A percentile compares a stretch with the other conserved stretches of the same genome.
Evolutionary conservation across 1,284 basidiomycete species (phyloP).

Genomic region (Butyriboletus appendiculatus): DNA sequence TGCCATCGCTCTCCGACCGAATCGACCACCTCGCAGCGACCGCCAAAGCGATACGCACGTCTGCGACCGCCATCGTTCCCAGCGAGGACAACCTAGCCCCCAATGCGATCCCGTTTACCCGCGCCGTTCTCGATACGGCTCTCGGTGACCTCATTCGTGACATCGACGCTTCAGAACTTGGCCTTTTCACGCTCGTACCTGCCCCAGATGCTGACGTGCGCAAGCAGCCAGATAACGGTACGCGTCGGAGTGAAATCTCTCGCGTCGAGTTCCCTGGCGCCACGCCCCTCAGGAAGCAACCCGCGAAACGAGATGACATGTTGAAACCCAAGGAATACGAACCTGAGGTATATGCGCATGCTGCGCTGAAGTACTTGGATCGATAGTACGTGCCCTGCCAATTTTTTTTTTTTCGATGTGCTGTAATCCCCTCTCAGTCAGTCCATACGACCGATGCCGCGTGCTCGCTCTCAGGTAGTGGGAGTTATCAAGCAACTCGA

Average conservation of each 20-base stretch:
- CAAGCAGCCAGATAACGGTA: constrained; percentile 32
- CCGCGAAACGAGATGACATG: constrained; percentile 43
- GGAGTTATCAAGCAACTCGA: constrained; percentile 56
- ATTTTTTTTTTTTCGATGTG: background rate
- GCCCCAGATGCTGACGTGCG: constrained; percentile 36
- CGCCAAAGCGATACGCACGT: constrained; percentile 38
- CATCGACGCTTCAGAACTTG: constrained; percentile 71
- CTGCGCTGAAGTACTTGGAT: constrained; percentile 72
- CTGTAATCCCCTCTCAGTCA: constrained; percentile 41
- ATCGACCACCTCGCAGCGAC: constrained; percentile 44
- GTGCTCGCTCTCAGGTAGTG: constrained; percentile 57
- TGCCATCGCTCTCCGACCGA: constrained; percentile 45
- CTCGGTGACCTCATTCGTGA: constrained; percentile 78
- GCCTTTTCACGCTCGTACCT: constrained; percentile 61
- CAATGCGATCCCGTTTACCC: constrained; percentile 49
- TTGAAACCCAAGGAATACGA: constrained; percentile 49
- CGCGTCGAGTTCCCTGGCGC: constrained; percentile 68
- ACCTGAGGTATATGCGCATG: constrained; percentile 72
- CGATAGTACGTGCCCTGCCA: constrained; percentile 56
- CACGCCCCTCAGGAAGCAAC: constrained; percentile 61
- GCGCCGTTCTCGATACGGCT: constrained; percentile 58
- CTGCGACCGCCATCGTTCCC: constrained; percentile 27
- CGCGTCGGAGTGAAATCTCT: constrained; percentile 47
- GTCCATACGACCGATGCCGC: constrained; percentile 70
- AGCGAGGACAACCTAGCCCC: constrained; percentile 14